Conservation (phyloP, 2,329 filamentous ascomycete species). For the Apiospora malaysiana region DNA sequence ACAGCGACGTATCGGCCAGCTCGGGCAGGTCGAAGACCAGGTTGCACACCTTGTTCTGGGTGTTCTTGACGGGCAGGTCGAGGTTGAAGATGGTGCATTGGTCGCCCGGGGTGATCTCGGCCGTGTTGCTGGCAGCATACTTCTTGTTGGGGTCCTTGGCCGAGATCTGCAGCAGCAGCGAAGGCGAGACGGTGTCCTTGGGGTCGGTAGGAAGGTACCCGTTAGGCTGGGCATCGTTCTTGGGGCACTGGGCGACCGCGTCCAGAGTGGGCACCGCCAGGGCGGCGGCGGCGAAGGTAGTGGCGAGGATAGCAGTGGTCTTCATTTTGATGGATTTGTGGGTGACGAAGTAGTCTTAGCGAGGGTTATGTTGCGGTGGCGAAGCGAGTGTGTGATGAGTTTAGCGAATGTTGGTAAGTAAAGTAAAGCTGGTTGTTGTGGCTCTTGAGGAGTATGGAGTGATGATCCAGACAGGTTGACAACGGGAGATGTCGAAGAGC, state of each 20-base stretch:
- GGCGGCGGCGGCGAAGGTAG: neutral
- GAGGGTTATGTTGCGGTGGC: neutral
- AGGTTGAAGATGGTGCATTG: conserved; percentile 20
- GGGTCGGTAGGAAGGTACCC: neutral
- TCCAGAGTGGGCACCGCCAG: neutral
- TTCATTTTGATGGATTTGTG: neutral
- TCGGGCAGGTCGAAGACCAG: conserved; percentile 18
- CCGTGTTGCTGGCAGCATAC: conserved; percentile 1
- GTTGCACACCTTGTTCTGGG: conserved; percentile 16
- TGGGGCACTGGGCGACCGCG: neutral
- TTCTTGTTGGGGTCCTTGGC: conserved; percentile 10
- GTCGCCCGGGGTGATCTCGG: conserved; percentile 15
- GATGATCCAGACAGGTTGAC: neutral
- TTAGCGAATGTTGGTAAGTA: neutral
- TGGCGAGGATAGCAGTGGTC: neutral
- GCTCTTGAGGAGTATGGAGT: neutral
- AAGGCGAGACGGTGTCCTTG: neutral
- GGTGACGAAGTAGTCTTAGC: neutral
- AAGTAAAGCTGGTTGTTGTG: conserved; percentile 4
- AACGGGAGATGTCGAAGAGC: neutral
- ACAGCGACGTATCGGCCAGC: neutral
- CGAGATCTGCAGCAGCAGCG: conserved; percentile 15
- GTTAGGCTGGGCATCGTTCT: conserved; percentile 16
- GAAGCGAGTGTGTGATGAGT: neutral
- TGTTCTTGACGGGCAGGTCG: neutral